phyloP scores from a whole-genome alignment of 2,329 filamentous ascomycete species.

The Alternaria sp. region DNA sequence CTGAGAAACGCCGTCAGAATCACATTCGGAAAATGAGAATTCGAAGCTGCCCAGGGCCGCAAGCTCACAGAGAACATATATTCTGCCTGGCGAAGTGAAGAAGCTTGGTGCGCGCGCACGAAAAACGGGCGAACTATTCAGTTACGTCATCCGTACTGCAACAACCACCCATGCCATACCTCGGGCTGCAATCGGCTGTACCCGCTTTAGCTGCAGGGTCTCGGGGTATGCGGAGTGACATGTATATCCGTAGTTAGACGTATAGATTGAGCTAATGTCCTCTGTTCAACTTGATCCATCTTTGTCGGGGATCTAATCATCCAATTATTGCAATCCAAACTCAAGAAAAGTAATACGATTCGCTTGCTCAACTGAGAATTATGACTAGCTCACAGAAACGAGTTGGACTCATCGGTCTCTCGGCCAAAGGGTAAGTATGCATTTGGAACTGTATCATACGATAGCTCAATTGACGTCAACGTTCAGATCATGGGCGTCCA shows the following conservation, averaged over 20 bases:
- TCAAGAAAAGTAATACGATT: not conserved
- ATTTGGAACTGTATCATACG: not conserved
- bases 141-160: not conserved
- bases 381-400: conserved; percentile 22
- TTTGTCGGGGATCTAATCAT: not conserved
- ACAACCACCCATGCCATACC: not conserved
- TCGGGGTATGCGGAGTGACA: not conserved
- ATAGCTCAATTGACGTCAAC: not conserved
- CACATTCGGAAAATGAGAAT: not conserved
- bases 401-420: conserved; percentile 46
- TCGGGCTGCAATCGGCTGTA: not conserved
- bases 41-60: not conserved
- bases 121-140: not conserved
- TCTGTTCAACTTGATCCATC: not conserved
- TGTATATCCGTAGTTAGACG: not conserved
- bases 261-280: not conserved
- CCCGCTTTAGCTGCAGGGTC: not conserved
- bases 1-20: not conserved
- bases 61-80: not conserved
- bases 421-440: conserved; percentile 35
- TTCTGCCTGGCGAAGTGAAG: not conserved
- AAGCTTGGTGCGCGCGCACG: not conserved
- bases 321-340: not conserved
- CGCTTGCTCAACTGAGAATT: not conserved
- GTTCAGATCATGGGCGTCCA: conserved; percentile 47